Evolutionary conservation across 768 basidiomycete genomes (phyloP).

Genomic region (Suillus fuscotomentosus): DNA sequence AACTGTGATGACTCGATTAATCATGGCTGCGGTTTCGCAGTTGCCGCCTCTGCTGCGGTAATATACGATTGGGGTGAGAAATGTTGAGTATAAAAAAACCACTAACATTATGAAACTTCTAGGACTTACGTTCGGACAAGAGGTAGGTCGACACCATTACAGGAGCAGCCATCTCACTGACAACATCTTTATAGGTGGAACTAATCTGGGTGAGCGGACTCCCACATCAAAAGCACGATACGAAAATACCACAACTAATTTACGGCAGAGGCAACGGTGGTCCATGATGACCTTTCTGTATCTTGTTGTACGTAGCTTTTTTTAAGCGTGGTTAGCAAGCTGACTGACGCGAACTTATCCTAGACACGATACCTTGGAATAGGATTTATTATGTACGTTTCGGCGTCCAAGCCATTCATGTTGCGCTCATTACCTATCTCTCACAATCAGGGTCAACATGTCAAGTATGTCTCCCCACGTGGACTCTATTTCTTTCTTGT

Average conservation of each 20-base stretch:
- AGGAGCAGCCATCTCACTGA: neutral
- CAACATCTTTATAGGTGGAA: neutral
- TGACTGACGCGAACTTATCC: neutral
- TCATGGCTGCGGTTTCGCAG: neutral
- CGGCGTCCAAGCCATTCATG: neutral
- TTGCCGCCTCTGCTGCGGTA: neutral
- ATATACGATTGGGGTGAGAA: neutral
- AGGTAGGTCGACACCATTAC: neutral
- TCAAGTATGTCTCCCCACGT: neutral
- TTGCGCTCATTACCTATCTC: neutral
- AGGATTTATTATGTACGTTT: neutral
- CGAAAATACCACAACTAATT: neutral
- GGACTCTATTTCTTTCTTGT: neutral
- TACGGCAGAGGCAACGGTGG: neutral
- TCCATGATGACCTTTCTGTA: neutral
- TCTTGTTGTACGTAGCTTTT: neutral
- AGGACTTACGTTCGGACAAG: neutral
- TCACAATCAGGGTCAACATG: neutral
- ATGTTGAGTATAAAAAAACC: neutral
- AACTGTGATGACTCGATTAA: neutral
- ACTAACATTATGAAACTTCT: neutral
- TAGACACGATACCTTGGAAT: neutral
- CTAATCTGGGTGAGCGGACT: neutral
- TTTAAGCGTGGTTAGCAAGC: too few relatives aligned
- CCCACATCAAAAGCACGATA: neutral